Evolutionary conservation across 176 grass and related monocot genomes (phyloP), one percentile per base, ranked within the genome.

Genomic region (Puya raimondii): DNA sequence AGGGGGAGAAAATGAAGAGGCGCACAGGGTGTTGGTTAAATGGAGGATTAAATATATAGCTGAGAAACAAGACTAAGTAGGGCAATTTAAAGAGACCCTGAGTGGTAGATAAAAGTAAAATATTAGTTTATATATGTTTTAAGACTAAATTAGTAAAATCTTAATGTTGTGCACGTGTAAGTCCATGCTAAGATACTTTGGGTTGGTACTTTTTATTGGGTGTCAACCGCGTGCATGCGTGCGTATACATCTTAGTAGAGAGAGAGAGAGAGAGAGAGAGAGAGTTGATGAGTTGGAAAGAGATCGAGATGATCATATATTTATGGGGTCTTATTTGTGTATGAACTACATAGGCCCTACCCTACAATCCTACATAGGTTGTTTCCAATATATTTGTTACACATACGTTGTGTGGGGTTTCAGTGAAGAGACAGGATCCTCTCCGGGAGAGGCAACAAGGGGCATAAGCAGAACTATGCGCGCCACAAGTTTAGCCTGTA

Each of bases 41-140:
- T 67, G 64, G 64, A 13, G 17, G 47, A 67, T 47, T 50, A 68
- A 56, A 77, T 26, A 26, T 26, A 26, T 68, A 25, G 75, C 61
- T 68, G 48, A 23, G 75, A 64, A 64, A 10, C 18, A 64, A 69
- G 48, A 48, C 1, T 9, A 69, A 47, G 10, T 50, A 53, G 68
- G 68, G 18, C 48, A 23, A 51, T 51, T 15, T 71, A 61, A 61
- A 61, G 17, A 10, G 17, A 61, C 16, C 5, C 17, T 61, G 7
- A 10, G 56, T 1, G 16, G 56, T 61, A 61, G 9, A 61, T 61
- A 22, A n/a, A 18, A 61, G 16, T 56, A 56, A 56, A 14, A 56
- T 42, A 42, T 42, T 42, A 42, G 33, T 42, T 42, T 42, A 42
- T 42, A 42, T 42, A 42, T 42, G 33, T 42, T 14, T 14, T 56